Conservation (phyloP, 805 yeast species). For the Candida glaebosa region DNA sequence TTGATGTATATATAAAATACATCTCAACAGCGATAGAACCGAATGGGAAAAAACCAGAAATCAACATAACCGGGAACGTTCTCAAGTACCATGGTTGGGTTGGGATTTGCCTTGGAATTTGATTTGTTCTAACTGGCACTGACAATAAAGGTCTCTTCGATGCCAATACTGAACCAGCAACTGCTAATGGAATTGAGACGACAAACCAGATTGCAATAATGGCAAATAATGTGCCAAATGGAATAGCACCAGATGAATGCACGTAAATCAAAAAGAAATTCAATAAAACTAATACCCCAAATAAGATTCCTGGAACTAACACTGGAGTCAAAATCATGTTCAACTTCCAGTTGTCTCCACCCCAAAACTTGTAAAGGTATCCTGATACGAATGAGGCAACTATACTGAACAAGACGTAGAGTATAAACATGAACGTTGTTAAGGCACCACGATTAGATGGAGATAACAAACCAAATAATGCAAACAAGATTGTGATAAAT, state of each 20-base stretch:
- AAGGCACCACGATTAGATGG: constrained; percentile 95
- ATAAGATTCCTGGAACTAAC: constrained; percentile 78
- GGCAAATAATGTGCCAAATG: constrained; percentile 83
- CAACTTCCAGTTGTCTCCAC: constrained; percentile 87
- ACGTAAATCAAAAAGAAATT: constrained; percentile 79
- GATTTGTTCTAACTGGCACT: constrained; percentile 87
- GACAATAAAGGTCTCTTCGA: constrained; percentile 54
- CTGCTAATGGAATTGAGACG: constrained; percentile 79
- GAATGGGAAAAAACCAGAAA: constrained; percentile 91
- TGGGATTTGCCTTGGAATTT: constrained; percentile 95
- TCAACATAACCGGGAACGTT: constrained; percentile 60
- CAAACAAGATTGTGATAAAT: constrained; percentile 69
- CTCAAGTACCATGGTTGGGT: constrained; percentile 80
- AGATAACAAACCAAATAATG: constrained; percentile 83
- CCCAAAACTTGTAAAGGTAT: constrained; percentile 79
- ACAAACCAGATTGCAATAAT: constrained; percentile 81
- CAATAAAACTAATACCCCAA: constrained; percentile 59
- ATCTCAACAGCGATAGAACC: constrained; percentile 93
- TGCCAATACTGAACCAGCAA: constrained; percentile 78
- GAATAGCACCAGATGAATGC: constrained; percentile 91
- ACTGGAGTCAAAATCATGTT: constrained; percentile 81
- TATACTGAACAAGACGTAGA: constrained; percentile 77
- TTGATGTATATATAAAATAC: constrained; percentile 84
- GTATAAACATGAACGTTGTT: constrained; percentile 81
- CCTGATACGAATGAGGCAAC: constrained; percentile 89